A percentile compares a stretch with the other conserved stretches of the same genome.
These are phyloP conservation scores for Stylosanthes scabra DNA, from an alignment of 331 rosid genomes.

Conservation along the genomic window DNA sequence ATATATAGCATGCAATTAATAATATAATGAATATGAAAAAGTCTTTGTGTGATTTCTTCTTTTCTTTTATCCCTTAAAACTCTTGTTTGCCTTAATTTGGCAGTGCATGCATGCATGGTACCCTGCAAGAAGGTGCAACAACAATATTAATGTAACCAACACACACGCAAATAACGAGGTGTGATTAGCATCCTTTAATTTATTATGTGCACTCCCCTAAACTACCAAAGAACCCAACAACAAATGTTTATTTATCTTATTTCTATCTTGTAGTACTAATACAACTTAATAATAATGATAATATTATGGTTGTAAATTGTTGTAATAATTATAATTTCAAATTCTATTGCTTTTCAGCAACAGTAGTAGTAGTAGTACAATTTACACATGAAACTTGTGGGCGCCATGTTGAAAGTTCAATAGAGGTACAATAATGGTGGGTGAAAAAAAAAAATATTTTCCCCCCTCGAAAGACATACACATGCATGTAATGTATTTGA, in stretches of 20 bases:
- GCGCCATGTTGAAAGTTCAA: constrained; percentile 5
- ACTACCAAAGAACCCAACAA: not conserved
- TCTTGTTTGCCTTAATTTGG: constrained; percentile 14
- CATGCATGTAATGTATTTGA: not conserved
- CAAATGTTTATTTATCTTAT: too few species aligned
- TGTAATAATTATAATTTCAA: too few species aligned
- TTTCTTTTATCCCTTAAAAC: not conserved
- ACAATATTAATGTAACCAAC: not conserved
- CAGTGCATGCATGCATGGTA: not conserved
- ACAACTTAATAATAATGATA: too few species aligned
- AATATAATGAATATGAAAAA: too few species aligned
- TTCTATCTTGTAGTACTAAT: too few species aligned
- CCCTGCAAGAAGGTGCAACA: not conserved
- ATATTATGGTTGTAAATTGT: too few species aligned
- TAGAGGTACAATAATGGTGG: not conserved
- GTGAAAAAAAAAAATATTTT: not conserved
- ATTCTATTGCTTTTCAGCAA: too few species aligned
- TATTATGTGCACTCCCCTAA: too few species aligned
- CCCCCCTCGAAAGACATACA: not conserved
- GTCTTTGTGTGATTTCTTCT: not conserved
- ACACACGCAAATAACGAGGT: not conserved
- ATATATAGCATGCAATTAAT: not conserved
- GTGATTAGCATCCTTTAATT: too few species aligned
- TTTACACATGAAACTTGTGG: not conserved
- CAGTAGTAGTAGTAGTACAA: too few species aligned